These are phyloP conservation scores for Gastrolobium villosum DNA, from an alignment of 306 rosid species.

Conservation along the genomic window DNA sequence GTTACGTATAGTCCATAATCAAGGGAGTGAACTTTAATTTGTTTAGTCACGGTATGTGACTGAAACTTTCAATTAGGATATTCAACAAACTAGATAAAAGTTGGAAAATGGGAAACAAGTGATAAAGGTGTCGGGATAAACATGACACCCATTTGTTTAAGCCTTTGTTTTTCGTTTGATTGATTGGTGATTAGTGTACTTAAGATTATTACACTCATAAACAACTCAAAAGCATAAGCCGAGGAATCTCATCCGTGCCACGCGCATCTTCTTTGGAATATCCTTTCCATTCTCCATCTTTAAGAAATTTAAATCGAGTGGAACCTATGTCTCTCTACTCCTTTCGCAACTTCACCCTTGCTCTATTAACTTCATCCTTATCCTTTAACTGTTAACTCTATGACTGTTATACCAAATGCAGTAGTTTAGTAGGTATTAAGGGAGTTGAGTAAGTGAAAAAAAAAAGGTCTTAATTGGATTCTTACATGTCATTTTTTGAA, in stretches of 20 bases:
- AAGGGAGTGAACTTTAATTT: conserved; percentile 44
- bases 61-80: conserved; percentile 45
- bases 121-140: conserved; percentile 65
- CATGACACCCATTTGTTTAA: conserved; percentile 59
- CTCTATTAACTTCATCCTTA: conserved; percentile 57
- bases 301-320: conserved; percentile 1
- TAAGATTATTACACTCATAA: conserved; percentile 18
- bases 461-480: too few relatives aligned
- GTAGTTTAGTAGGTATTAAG: too few relatives aligned
- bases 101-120: conserved; percentile 68
- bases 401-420: too few relatives aligned
- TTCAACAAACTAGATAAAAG: conserved; percentile 48
- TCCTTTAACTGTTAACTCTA: conserved; percentile 44
- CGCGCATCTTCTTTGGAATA: conserved; percentile 54
- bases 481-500: too few relatives aligned
- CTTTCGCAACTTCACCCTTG: conserved; percentile 5
- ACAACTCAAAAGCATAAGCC: conserved; percentile 54
- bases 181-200: conserved; percentile 25
- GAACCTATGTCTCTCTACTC: conserved; percentile 17
- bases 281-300: conserved; percentile 29
- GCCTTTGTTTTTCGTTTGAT: not conserved
- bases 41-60: conserved; percentile 43
- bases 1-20: not conserved
- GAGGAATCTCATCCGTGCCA: conserved; percentile 54
- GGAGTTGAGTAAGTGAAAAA: too few relatives aligned